phyloP scores from a whole-genome alignment of 2,329 filamentous ascomycete genomes.

The Aspergillus fischeri region DNA sequence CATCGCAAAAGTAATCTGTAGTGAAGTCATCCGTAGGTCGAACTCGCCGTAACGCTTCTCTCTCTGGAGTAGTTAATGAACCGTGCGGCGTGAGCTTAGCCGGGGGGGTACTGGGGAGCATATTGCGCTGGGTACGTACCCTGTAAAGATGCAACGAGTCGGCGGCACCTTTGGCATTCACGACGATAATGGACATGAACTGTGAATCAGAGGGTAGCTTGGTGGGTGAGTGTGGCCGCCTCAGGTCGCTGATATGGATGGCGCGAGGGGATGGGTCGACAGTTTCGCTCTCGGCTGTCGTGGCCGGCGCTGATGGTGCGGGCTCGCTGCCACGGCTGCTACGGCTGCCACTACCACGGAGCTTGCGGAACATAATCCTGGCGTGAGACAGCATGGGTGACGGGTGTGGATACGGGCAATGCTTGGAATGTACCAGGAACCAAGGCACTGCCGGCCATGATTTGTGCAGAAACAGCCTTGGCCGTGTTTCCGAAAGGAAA shows the following conservation, averaged over 20 bases:
- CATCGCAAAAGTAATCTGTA: neutral
- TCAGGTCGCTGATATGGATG: constrained; percentile 7
- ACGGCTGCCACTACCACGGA: neutral
- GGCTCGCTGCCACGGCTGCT: constrained; percentile 1
- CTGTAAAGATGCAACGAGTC: neutral
- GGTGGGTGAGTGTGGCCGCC: constrained; percentile 3
- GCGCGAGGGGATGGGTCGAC: constrained; percentile 6
- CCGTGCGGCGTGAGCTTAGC: neutral
- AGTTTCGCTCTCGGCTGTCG: constrained; percentile 1
- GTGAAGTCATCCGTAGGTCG: neutral
- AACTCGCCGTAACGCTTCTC: constrained; percentile 1
- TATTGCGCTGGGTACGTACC: neutral
- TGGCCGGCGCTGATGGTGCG: constrained; percentile 2
- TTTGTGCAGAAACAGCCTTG: neutral
- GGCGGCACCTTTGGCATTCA: neutral
- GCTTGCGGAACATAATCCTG: constrained; percentile 2
- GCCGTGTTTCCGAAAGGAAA: neutral
- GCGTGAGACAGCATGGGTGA: constrained; percentile 2
- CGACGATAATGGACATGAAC: neutral
- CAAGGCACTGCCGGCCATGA: neutral
- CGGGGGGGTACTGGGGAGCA: neutral
- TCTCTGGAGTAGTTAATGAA: constrained; percentile 5
- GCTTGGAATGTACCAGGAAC: neutral
- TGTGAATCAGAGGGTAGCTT: neutral
- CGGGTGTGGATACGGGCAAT: neutral